Evolutionary conservation across 2,329 filamentous ascomycete species (phyloP), one percentile per base, ranked within the genome.

Genomic region (Conoideocrella luteorostrata): DNA sequence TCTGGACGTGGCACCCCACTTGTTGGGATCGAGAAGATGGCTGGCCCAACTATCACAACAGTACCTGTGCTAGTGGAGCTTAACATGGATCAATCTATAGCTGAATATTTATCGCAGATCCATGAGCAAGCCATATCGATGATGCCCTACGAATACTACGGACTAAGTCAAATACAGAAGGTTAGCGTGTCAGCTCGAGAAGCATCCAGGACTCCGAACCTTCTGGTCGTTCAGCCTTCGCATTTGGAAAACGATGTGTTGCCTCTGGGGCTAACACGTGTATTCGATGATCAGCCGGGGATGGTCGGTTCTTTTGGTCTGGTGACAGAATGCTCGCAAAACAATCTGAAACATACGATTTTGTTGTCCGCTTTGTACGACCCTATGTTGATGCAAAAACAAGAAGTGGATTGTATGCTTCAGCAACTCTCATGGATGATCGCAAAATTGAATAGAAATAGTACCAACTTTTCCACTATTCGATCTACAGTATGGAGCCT

Each of bases 351-450:
- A 58, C 10, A 61, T 64, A 3, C 61, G 74, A 17, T 34, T 34
- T 15, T 5, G 6, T 17, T 34, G n/a, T 10, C 7, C 5, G 30
- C 30, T 13, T 17, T n/a, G n/a, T 34, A 17, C 13, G 30, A 34
- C 4, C 4, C 15, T 17, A 17, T 10, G 7, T n/a, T 17, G 0
- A 68, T 73, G 21, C 68, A 65, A 2, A 74, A 77, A 50, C 70
- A 77, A 10, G 30, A 34, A 17, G 30, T 34, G 20, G n/a, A 17
- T 17, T 10, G n/a, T 34, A 4, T 34, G 10, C 30, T 34, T n/a
- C n/a, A 15, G 10, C 15, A 10, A 10, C 20, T 34, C 30, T 34
- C 30, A 20, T 17, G 30, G n/a, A 18, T 34, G n/a, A 34, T 34
- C 15, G 20, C 13, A 17, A n/a, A 17, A 6, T 10, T 34, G n/a